These are phyloP conservation scores for Parsonsia alboflavescens DNA, from an alignment of 257 asterid genomes.

Conservation along the genomic window DNA sequence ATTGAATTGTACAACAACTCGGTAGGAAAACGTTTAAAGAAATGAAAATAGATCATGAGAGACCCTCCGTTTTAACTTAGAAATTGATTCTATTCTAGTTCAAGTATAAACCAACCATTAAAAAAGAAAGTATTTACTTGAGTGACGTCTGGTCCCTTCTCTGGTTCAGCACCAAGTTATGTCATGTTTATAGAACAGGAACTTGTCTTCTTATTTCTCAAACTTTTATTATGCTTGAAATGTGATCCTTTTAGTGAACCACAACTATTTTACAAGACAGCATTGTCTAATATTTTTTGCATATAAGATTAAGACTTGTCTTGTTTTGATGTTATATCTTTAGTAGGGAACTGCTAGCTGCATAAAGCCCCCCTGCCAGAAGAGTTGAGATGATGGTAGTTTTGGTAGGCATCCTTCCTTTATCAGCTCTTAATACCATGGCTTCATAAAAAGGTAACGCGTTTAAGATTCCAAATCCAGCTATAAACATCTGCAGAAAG, in stretches of 20 bases:
- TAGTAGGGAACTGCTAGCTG: neutral
- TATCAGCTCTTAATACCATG: slow-evolving; percentile 50
- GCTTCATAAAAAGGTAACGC: slow-evolving; percentile 52
- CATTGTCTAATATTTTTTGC: neutral
- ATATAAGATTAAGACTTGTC: neutral
- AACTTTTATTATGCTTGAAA: neutral
- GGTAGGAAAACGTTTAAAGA: too few relatives aligned
- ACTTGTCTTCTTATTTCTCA: too few relatives aligned
- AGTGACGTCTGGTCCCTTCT: slow-evolving; percentile 89
- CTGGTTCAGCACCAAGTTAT: slow-evolving; percentile 79
- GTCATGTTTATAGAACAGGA: too few relatives aligned
- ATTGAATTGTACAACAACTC: too few relatives aligned
- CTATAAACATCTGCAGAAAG: slow-evolving; percentile 34
- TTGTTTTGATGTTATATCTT: neutral
- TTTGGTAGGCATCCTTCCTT: slow-evolving; percentile 49
- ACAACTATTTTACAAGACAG: neutral
- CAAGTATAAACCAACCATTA: neutral
- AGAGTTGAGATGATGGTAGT: slow-evolving; percentile 31
- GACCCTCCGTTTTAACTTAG: too few relatives aligned
- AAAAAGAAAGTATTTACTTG: slow-evolving; percentile 47
- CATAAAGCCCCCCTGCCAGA: slow-evolving; percentile 16
- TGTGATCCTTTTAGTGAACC: neutral
- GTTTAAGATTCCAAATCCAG: slow-evolving; percentile 57
- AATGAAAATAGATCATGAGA: neutral
- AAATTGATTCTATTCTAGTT: too few relatives aligned